These are phyloP conservation scores for Priceomyces carsonii DNA, from an alignment of 805 yeast species.

Conservation along the genomic window DNA sequence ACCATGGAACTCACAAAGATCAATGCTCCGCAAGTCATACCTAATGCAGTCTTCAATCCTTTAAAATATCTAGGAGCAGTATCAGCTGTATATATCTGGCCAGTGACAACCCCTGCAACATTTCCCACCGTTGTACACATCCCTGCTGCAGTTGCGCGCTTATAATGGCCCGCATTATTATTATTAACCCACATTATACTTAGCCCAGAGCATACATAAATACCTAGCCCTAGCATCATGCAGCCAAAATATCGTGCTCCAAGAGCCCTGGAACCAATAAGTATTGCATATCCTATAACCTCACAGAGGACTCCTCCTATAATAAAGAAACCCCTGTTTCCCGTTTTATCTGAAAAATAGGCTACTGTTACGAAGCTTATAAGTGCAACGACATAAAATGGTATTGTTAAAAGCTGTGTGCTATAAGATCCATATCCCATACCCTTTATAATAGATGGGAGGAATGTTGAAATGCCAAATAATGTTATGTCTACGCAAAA, in stretches of 20 bases:
- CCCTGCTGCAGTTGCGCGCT: conserved; percentile 44
- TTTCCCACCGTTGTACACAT: conserved; percentile 47
- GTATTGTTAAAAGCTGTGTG: conserved; percentile 47
- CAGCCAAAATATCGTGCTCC: conserved; percentile 38
- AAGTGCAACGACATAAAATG: conserved; percentile 41
- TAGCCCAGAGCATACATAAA: conserved; percentile 39
- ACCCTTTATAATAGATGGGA: conserved; percentile 45
- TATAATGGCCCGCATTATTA: conserved; percentile 43
- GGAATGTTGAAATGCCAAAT: conserved; percentile 44
- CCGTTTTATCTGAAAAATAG: no score
- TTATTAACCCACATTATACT: conserved; percentile 46
- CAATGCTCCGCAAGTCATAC: no score
- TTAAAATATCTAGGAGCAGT: no score
- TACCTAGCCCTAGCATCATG: conserved; percentile 33
- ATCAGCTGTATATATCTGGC: no score
- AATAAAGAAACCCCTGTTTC: no score
- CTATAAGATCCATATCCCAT: conserved; percentile 43
- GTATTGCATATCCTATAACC: conserved; percentile 32
- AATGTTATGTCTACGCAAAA: no score
- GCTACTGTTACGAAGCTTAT: no score
- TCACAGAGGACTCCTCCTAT: no score
- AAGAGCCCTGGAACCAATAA: conserved; percentile 25
- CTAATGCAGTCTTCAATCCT: no score
- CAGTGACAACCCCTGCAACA: conserved; percentile 37
- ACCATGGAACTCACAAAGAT: no score